Base-by-base conservation (phyloP, 1,139 yeast species). In the Sugiyamaella sp. region DNA sequence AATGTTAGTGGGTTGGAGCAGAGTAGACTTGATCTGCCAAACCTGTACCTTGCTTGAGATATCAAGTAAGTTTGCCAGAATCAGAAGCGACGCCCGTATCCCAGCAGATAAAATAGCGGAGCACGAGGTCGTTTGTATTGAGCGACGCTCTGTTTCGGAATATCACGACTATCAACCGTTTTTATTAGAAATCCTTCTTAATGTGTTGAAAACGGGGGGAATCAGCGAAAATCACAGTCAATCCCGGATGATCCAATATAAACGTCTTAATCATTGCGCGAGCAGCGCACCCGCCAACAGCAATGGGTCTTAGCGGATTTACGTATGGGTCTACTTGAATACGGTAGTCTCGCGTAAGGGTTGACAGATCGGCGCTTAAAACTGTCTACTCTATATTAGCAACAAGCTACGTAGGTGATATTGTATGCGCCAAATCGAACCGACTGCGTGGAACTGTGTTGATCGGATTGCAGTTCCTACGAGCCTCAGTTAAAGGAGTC, bases 341-440 rank as follows among this genome's bases (percentile, higher is more conserved):
- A 5, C 42, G 42, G 35, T 14, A 29, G 8, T 12, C n/a, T 4
- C n/a, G 14, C 35, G n/a, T 29, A 14, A 12, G n/a, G 35, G n/a
- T 29, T 10, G 8, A 5, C 14, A 4, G 35, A 29, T 29, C 8
- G 8, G 8, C 35, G 14, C 8, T 10, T 29, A 14, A 12, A 29
- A 29, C 14, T 29, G 14, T 29, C 35, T 29, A 29, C 14, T 29
- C n/a, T 29, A 29, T 29, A 12, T 38, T 21, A 21, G 27, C 14
- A 20, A 10, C 20, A 8, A 6, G n/a, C 35, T 29, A 29, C 4
- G n/a, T n/a, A n/a, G n/a, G 8, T 29, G 42, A 21, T 12, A 38
- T 21, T 38, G 27, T 38, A 38, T 38, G 42, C 42, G 22, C 14
- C 42, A 38, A 12, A 38, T 38, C 42, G 42, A 27, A 14, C 14